Evolutionary conservation across 805 yeast species (phyloP).

Genomic region (Candida pseudofarinosa): DNA sequence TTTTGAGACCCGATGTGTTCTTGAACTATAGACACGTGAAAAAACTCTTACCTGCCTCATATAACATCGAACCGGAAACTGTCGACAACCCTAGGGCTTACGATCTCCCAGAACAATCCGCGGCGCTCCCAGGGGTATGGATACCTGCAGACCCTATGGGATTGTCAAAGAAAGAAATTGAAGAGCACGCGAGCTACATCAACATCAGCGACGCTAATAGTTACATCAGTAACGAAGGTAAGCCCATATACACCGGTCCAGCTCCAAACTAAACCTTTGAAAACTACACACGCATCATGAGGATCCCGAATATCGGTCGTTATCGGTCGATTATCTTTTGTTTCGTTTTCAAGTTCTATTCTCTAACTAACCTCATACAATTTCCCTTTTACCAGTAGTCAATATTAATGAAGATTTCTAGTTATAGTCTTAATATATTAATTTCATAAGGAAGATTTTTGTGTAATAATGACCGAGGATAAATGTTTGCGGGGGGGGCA

Average conservation of each 20-base stretch:
- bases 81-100: conserved; percentile 61
- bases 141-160: conserved; percentile 90
- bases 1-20: conserved; percentile 58
- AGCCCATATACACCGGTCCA: conserved; percentile 25
- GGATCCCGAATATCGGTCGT: too few relatives aligned
- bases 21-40: conserved; percentile 39
- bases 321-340: too few relatives aligned
- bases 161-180: conserved; percentile 58
- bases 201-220: conserved; percentile 69
- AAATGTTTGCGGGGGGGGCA: background rate
- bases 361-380: too few relatives aligned
- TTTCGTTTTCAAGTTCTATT: too few relatives aligned
- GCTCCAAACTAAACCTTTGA: conserved; percentile 23
- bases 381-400: too few relatives aligned
- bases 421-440: too few relatives aligned
- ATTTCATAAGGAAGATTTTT: too few relatives aligned
- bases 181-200: conserved; percentile 50
- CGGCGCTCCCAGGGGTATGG: conserved; percentile 78
- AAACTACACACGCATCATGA: too few relatives aligned
- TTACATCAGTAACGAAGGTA: conserved; percentile 39
- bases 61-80: conserved; percentile 32
- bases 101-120: conserved; percentile 69
- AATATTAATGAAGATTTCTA: too few relatives aligned
- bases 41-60: conserved; percentile 31
- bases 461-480: background rate